phyloP scores from a whole-genome alignment of 768 basidiomycete genomes.

The Collybia mongolica region DNA sequence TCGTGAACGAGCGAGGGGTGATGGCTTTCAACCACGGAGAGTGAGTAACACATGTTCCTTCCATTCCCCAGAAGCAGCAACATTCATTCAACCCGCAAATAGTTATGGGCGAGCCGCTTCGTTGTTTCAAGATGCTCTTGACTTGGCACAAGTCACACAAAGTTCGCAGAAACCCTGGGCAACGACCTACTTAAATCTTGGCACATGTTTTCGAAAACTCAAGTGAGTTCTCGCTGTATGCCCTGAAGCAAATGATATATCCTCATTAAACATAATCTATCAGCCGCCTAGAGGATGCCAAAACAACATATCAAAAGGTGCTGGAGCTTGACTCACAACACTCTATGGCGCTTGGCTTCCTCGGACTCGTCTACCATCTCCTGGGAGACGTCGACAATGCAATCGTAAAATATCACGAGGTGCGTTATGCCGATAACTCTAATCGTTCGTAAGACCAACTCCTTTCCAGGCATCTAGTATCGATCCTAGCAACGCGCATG shows the following conservation, averaged over 20 bases:
- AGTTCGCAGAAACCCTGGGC: constrained; percentile 84
- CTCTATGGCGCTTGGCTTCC: constrained; percentile 76
- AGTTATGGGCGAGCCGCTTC: constrained; percentile 74
- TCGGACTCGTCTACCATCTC: constrained; percentile 88
- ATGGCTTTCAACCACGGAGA: constrained; percentile 86
- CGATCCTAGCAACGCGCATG: constrained; percentile 79
- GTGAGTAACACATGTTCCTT: constrained; percentile 46
- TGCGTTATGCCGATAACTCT: constrained; percentile 28
- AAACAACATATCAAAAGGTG: constrained; percentile 71
- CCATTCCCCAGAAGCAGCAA: not conserved
- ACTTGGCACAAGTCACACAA: constrained; percentile 83
- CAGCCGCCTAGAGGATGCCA: constrained; percentile 63
- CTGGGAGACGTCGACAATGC: constrained; percentile 72
- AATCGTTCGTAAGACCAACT: not conserved
- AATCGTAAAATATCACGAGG: constrained; percentile 92
- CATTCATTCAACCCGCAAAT: not conserved
- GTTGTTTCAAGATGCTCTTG: constrained; percentile 73
- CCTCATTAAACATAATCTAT: constrained; percentile 6
- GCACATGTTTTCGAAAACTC: constrained; percentile 82
- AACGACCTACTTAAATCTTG: constrained; percentile 89
- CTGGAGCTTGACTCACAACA: constrained; percentile 87
- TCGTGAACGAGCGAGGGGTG: constrained; percentile 91
- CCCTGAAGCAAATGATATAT: not conserved
- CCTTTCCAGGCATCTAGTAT: constrained; percentile 39
- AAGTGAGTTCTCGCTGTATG: constrained; percentile 44